phyloP scores from a whole-genome alignment of 805 yeast genomes.

The Nakazawaea anatomiae region DNA sequence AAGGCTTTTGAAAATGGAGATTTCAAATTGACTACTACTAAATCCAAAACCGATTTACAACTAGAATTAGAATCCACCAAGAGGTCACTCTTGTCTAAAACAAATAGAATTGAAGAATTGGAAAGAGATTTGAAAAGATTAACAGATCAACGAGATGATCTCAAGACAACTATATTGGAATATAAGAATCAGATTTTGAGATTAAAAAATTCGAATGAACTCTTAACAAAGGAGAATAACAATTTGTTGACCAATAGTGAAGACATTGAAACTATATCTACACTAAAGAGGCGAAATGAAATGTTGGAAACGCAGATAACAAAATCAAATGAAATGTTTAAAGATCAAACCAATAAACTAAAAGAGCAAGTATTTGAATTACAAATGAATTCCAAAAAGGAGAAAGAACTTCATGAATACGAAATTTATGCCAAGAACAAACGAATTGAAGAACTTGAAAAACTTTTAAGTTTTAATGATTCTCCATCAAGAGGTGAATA shows the following conservation, averaged over 20 bases:
- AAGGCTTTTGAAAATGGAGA: neutral
- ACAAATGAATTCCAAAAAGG: constrained; percentile 18
- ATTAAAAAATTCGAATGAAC: constrained; percentile 8
- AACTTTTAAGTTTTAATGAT: neutral
- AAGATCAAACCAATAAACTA: constrained; percentile 10
- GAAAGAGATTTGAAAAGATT: constrained; percentile 15
- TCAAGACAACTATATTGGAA: constrained; percentile 10
- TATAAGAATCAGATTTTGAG: constrained; percentile 8
- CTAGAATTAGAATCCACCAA: constrained; percentile 19
- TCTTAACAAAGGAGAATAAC: neutral
- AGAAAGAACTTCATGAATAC: constrained; percentile 20
- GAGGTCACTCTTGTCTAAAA: constrained; percentile 14
- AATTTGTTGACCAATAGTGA: neutral
- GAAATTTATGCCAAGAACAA: constrained; percentile 20
- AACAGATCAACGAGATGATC: constrained; percentile 15
- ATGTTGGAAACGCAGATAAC: constrained; percentile 9
- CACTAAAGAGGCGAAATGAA: constrained; percentile 3
- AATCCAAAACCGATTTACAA: constrained; percentile 17
- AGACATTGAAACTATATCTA: neutral
- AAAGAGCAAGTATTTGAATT: constrained; percentile 9
- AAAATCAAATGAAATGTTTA: constrained; percentile 4
- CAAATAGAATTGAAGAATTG: constrained; percentile 17
- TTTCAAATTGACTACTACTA: constrained; percentile 8
- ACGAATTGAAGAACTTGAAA: constrained; percentile 23
- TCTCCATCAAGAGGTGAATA: too few species aligned